Evolutionary conservation across 805 yeast genomes (phyloP).

Genomic region (Candida nitratophila): DNA sequence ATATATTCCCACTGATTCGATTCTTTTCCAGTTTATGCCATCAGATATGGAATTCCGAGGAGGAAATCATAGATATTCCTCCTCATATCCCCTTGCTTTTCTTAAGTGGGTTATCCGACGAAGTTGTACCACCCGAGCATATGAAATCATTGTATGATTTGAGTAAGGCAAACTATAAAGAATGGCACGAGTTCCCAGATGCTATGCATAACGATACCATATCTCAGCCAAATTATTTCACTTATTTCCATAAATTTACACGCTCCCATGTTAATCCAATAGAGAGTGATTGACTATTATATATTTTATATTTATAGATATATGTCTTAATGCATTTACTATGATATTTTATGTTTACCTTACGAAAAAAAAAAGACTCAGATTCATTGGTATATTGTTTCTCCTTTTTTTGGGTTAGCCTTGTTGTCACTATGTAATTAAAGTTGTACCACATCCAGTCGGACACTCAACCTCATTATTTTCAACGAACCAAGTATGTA

Average conservation of each 20-base stretch:
- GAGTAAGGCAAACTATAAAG: constrained; percentile 44
- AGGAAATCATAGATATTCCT: constrained; percentile 43
- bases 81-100: constrained; percentile 58
- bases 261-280: constrained; percentile 33
- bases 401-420: not conserved
- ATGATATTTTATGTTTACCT: no score
- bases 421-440: not conserved
- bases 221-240: constrained; percentile 73
- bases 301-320: no score
- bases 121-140: constrained; percentile 85
- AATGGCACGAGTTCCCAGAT: constrained; percentile 44
- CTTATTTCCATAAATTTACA: constrained; percentile 49
- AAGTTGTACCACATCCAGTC: constrained; percentile 51
- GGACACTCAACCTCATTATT: constrained; percentile 71
- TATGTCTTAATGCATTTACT: no score
- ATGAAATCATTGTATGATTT: constrained; percentile 54
- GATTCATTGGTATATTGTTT: no score
- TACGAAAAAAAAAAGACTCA: no score
- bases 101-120: constrained; percentile 71
- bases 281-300: no score
- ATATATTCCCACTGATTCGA: constrained; percentile 61
- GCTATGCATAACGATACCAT: constrained; percentile 84
- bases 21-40: constrained; percentile 58
- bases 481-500: constrained; percentile 67
- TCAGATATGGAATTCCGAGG: constrained; percentile 79